Evolutionary conservation across 2,329 filamentous ascomycete species (phyloP), one percentile per base, ranked within the genome.

Genomic region (Diplodia seriata): DNA sequence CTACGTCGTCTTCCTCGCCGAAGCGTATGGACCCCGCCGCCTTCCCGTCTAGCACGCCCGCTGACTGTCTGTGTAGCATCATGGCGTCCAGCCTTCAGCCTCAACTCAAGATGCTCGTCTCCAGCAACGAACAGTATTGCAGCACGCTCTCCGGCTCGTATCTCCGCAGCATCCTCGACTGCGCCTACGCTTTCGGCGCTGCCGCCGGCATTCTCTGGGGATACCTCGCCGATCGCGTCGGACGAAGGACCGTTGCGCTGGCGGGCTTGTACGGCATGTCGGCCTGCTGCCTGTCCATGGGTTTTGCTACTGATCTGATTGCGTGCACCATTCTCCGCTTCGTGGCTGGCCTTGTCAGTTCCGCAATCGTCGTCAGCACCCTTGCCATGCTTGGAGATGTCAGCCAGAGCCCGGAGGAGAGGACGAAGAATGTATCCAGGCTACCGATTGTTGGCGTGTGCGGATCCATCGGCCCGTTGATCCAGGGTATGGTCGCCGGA

Each of bases 11-110:
- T 82, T 83, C 68, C 75, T 84, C n/a, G 81, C 81, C 7, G 82
- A 84, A 75, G 81, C 81, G 76, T 80, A 75, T 61, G 78, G 15
- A 18, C 33, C 26, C 15, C 29, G n/a, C 33, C 54, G 49, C 33
- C 11, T 53, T 2, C 61, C 15, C 43, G 7, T 18, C 4, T 15
- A n/a, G 15, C 29, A 23, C 3, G 12, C 4, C 33, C 20, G 55
- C 61, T 68, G 33, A 68, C 57, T 51, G 20, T 54, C 14, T 54
- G 7, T 33, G 38, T 64, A 80, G 78, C 47, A 82, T 84, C 72
- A 82, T 84, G 79, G 79, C 81, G 31, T 81, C 82, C n/a, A 82
- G 80, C 64, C 76, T 83, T 7, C 80, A 82, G 59, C 78, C 81
- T 15, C 81, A 83, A 68, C 78, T 84, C 49, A 79, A 81, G 69